Evolutionary conservation across 2,329 filamentous ascomycete species (phyloP).

Genomic region (Colletotrichum aenigma): DNA sequence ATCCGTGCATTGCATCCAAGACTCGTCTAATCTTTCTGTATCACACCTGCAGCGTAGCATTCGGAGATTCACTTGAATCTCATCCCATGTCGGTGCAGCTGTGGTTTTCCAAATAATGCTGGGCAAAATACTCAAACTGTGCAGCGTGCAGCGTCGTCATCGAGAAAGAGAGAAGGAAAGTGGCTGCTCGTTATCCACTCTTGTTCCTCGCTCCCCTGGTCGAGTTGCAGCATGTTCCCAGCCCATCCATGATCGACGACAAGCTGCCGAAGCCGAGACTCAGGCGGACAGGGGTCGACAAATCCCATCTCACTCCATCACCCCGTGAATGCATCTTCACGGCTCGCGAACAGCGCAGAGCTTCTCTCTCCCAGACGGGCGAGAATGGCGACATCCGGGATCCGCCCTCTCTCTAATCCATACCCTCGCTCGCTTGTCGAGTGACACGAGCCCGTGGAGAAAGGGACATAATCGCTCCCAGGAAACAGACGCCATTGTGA

Average conservation of each 20-base stretch:
- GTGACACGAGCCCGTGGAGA: neutral
- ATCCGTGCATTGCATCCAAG: neutral
- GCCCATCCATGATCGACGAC: constrained; percentile 6
- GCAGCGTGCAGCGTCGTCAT: neutral
- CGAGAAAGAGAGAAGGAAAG: neutral
- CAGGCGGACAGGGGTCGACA: neutral
- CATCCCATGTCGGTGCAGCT: neutral
- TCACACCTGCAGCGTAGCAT: constrained; percentile 2
- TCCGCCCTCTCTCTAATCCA: neutral
- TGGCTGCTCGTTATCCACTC: neutral
- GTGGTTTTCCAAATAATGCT: neutral
- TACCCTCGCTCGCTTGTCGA: neutral
- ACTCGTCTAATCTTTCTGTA: constrained; percentile 3
- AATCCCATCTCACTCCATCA: neutral
- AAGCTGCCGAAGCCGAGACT: constrained; percentile 11
- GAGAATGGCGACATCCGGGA: neutral
- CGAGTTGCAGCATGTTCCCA: neutral
- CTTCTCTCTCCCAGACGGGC: neutral
- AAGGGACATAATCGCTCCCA: neutral
- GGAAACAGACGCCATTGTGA: neutral
- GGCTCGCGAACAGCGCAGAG: neutral
- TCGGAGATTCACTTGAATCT: neutral
- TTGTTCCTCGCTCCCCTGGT: neutral
- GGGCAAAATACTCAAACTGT: neutral
- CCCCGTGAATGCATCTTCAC: neutral